Conservation (phyloP, 2,329 filamentous ascomycete species). For the Dothideomycetidae sp. region DNA sequence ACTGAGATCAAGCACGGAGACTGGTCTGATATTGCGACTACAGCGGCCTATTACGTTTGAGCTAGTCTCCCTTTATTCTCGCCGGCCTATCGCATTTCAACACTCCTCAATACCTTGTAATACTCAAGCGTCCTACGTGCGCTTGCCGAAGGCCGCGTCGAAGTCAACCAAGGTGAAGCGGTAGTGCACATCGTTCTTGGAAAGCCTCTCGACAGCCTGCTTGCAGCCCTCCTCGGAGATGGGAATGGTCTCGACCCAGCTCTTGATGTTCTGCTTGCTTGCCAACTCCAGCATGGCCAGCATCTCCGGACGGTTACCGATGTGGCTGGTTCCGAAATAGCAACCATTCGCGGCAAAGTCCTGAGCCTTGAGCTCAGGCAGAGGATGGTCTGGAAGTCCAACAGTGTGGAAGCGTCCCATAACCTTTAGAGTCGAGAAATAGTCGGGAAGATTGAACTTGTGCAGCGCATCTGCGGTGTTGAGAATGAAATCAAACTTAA, state of each 20-base stretch:
- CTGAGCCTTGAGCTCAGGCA: slow-evolving; percentile 57
- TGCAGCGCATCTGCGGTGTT: slow-evolving; percentile 57
- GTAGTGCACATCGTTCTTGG: slow-evolving; percentile 58
- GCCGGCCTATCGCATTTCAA: no score
- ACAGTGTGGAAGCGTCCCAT: slow-evolving; percentile 70
- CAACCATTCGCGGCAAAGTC: slow-evolving; percentile 59
- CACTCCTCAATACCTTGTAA: no score
- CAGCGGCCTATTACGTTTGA: no score
- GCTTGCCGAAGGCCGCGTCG: slow-evolving; percentile 50
- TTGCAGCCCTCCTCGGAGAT: slow-evolving; percentile 57
- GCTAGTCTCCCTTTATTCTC: no score
- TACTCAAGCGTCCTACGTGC: slow-evolving; percentile 15
- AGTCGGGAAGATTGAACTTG: slow-evolving; percentile 55
- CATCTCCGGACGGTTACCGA: slow-evolving; percentile 37
- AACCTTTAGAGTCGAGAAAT: slow-evolving; percentile 67
- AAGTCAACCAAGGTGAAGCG: slow-evolving; percentile 50
- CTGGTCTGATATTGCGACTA: no score
- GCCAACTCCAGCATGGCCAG: slow-evolving; percentile 37
- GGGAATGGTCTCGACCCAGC: slow-evolving; percentile 50
- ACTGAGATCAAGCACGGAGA: no score
- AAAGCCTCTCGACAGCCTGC: slow-evolving; percentile 54
- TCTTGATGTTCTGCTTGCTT: slow-evolving; percentile 37
- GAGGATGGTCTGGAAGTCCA: slow-evolving; percentile 62
- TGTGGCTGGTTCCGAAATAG: slow-evolving; percentile 38
- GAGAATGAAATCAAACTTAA: slow-evolving; percentile 61